These are phyloP conservation scores for Tricholoma furcatifolium DNA, from an alignment of 768 basidiomycete genomes.

Conservation along the genomic window DNA sequence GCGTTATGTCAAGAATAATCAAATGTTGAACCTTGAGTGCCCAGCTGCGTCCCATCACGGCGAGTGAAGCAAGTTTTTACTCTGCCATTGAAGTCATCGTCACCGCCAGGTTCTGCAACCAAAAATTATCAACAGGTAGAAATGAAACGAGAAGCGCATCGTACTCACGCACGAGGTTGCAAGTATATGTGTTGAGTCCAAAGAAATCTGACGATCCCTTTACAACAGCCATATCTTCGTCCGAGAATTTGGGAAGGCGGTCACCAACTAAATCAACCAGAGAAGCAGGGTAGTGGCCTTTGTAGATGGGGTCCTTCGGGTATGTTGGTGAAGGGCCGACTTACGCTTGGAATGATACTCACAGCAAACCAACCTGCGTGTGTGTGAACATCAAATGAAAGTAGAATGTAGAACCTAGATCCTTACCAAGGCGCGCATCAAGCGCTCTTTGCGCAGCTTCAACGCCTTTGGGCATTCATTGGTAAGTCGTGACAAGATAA, in stretches of 20 bases:
- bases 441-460: slow-evolving; percentile 62
- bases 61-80: slow-evolving; percentile 52
- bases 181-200: slow-evolving; percentile 67
- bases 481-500: neutral
- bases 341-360: slow-evolving; percentile 8
- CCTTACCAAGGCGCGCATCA: slow-evolving; percentile 58
- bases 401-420: slow-evolving; percentile 1
- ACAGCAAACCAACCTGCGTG: slow-evolving; percentile 45
- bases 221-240: slow-evolving; percentile 53
- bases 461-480: slow-evolving; percentile 41
- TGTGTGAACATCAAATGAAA: neutral
- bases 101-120: slow-evolving; percentile 48
- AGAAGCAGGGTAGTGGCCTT: slow-evolving; percentile 60
- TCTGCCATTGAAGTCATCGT: slow-evolving; percentile 55
- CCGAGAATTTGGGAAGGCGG: slow-evolving; percentile 53
- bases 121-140: neutral
- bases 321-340: neutral
- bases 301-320: slow-evolving; percentile 63
- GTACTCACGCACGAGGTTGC: slow-evolving; percentile 52
- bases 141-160: neutral
- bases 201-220: slow-evolving; percentile 67
- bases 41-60: slow-evolving; percentile 57
- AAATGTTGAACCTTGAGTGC: slow-evolving; percentile 47
- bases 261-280: slow-evolving; percentile 48
- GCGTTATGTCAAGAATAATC: neutral